Evolutionary conservation across 306 rosid species (phyloP), one percentile per base, ranked within the genome.

Genomic region (Heteromeles arbutifolia): DNA sequence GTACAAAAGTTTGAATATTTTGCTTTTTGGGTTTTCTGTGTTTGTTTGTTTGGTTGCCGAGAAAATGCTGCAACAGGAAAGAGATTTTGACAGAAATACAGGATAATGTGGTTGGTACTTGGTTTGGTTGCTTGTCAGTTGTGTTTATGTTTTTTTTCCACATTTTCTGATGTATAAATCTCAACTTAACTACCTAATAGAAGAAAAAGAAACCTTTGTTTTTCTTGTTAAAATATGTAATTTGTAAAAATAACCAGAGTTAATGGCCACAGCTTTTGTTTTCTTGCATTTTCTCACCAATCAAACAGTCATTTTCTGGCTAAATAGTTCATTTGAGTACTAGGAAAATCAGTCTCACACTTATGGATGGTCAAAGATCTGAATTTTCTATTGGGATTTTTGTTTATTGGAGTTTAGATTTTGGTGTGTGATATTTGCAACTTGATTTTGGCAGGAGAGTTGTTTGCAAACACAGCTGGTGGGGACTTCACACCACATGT

Each of bases 401-500:
- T 24, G 11, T 69, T 22, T 25, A 26, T 45, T 32, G 63, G 22
- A 11, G 63, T 24, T 57, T 41, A 44, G 70, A 29, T 45, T 65
- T 19, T 50, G 21, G 56, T 4, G 15, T 50, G 56, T 50, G n/a
- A 83, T 75, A 62, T 81, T 11, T 78, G 74, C 32, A 58, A 24
- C 67, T 65, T 82, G 76, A 82, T 85, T 12, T 77, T 67, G 83
- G 88, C 73, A 90, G 97, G 93, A 34, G 93, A 76, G 70, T 67
- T 83, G 71, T 83, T 88, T 83, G 86, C 89, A 28, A 84, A 39
- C 80, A 80, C 89, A 0, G 92, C 91, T 45, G 88, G 86, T 73
- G 88, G 84, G 75, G 91, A 88, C 80, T 93, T 93, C 52, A 83
- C 85, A 66, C 89, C 98, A 5, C 96, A 87, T 72, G 93, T 86